phyloP scores from a whole-genome alignment of 73 alveolate species.

The Tetrahymena thermophila region DNA sequence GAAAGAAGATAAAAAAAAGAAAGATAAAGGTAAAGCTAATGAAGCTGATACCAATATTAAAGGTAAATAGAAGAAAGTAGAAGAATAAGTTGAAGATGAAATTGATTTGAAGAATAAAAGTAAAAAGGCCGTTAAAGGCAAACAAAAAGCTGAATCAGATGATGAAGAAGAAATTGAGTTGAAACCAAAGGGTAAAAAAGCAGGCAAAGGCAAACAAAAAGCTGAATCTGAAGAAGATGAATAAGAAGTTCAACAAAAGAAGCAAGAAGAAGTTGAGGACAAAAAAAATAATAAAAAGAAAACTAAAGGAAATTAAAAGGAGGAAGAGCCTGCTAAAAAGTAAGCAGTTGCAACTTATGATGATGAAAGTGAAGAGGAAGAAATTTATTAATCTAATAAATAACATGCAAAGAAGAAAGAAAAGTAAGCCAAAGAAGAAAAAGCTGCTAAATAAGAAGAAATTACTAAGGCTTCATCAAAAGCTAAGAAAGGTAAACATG shows the following conservation, averaged over 20 bases:
- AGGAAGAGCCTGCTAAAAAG: not conserved
- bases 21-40: slow-evolving; percentile 24
- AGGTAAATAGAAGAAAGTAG: not conserved
- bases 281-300: not conserved
- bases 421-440: not conserved
- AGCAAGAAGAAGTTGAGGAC: not conserved
- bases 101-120: slow-evolving; percentile 16
- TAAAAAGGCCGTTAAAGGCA: not conserved
- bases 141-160: not conserved
- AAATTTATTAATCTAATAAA: not conserved
- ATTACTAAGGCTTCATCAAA: not conserved
- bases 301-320: not conserved
- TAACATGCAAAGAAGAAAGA: not conserved
- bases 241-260: not conserved
- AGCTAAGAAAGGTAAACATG: not conserved
- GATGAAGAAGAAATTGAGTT: slow-evolving; percentile 47
- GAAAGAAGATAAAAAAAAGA: slow-evolving; percentile 35
- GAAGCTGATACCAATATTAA: not conserved
- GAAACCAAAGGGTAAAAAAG: slow-evolving; percentile 48
- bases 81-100: not conserved
- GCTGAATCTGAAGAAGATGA: not conserved
- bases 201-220: slow-evolving; percentile 12
- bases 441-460: not conserved
- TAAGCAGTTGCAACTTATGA: not conserved
- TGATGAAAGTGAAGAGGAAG: not conserved